Evolutionary conservation across 2,329 filamentous ascomycete genomes (phyloP).

Genomic region (Epichloe gansuensis): DNA sequence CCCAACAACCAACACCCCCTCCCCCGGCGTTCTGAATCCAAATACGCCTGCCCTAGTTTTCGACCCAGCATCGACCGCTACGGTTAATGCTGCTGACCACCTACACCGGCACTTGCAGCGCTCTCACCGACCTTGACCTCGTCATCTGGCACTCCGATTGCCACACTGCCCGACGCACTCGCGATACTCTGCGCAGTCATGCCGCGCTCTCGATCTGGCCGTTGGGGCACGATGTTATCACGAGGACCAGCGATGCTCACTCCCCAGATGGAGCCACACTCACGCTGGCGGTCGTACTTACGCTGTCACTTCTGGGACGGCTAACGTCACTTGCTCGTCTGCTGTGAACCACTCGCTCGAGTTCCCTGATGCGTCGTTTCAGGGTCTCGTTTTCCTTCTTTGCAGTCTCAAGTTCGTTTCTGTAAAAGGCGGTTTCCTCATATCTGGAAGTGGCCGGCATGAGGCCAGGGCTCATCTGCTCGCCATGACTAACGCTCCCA

Average conservation of each 20-base stretch:
- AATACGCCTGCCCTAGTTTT: background rate
- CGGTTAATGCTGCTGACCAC: background rate
- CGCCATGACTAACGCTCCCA: constrained; percentile 21
- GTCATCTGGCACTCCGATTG: constrained; percentile 45
- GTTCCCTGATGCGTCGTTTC: constrained; percentile 47
- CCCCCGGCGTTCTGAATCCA: background rate
- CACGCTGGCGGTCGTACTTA: constrained; percentile 39
- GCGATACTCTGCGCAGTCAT: constrained; percentile 29
- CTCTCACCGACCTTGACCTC: constrained; percentile 51
- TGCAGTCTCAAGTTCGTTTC: constrained; percentile 46
- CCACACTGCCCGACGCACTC: constrained; percentile 33
- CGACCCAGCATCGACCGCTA: background rate
- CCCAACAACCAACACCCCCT: background rate
- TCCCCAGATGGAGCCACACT: constrained; percentile 25
- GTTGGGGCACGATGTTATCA: constrained; percentile 18
- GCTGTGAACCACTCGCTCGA: constrained; percentile 44
- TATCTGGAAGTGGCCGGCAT: constrained; percentile 47
- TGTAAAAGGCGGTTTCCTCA: constrained; percentile 49
- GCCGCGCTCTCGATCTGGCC: constrained; percentile 31
- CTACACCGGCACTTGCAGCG: constrained; percentile 35
- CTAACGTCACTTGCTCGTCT: constrained; percentile 34
- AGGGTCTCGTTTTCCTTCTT: constrained; percentile 53
- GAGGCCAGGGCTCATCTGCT: constrained; percentile 39
- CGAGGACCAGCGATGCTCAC: constrained; percentile 35
- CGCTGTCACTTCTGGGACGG: constrained; percentile 37